Conservation (phyloP, 2,329 filamentous ascomycete species). For the Penicillium griseofulvum region DNA sequence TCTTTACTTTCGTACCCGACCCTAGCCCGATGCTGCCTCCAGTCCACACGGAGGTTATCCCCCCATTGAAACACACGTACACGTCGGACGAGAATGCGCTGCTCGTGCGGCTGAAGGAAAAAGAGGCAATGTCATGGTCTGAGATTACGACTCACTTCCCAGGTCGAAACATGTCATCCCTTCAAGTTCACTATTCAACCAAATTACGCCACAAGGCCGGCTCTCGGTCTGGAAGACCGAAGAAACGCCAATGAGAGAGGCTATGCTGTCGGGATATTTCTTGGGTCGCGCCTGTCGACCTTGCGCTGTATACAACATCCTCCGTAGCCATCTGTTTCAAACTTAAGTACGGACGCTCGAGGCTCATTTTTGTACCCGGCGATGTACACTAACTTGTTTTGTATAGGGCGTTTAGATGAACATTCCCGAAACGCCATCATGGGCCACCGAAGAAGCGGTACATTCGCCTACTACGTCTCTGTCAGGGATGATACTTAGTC, state of each 20-base stretch:
- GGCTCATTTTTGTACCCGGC: no score
- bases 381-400: no score
- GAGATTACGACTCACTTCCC: constrained; percentile 16
- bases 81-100: constrained; percentile 16
- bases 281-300: constrained; percentile 1
- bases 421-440: no score
- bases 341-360: no score
- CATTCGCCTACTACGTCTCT: no score
- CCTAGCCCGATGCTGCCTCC: constrained; percentile 8
- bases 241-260: constrained; percentile 5
- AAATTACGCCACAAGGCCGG: constrained; percentile 13
- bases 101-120: constrained; percentile 16
- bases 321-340: constrained; percentile 8
- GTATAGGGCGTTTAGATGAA: no score
- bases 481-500: no score
- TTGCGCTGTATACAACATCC: constrained; percentile 1
- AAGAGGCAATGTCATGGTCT: constrained; percentile 15
- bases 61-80: constrained; percentile 4
- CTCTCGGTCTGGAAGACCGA: constrained; percentile 8
- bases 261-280: not conserved
- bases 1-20: constrained; percentile 15
- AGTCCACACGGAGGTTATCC: constrained; percentile 2
- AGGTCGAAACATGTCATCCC: constrained; percentile 12
- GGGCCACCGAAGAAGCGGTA: no score
- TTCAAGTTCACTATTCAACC: constrained; percentile 19